phyloP scores from a whole-genome alignment of 345 rosid genomes.

The Angophora floribunda region DNA sequence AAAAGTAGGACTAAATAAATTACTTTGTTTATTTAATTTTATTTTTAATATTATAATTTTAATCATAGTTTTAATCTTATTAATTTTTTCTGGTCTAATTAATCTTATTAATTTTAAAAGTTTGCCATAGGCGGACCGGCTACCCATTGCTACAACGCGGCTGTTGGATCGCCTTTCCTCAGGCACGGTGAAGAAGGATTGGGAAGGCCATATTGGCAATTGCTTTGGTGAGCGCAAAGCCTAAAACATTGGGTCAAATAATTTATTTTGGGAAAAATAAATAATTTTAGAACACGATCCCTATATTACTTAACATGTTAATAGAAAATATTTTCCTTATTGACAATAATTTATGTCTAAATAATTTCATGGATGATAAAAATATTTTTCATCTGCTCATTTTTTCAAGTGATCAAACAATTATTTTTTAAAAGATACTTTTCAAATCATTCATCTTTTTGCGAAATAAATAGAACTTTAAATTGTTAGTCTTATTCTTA shows the following conservation, averaged over 20 bases:
- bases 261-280: too few relatives aligned
- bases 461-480: rapidly evolving
- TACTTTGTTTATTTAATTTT: too few relatives aligned
- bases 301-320: too few relatives aligned
- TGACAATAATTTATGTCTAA: rapidly evolving
- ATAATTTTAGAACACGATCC: too few relatives aligned
- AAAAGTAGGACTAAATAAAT: background rate
- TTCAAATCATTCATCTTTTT: background rate
- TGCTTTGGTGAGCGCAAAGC: background rate
- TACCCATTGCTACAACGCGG: rapidly evolving
- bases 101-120: background rate
- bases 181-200: background rate
- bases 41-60: background rate
- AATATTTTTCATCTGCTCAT: too few relatives aligned
- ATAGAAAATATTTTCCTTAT: too few relatives aligned
- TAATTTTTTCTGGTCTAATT: background rate
- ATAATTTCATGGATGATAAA: rapidly evolving
- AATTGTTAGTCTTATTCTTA: background rate
- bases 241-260: too few relatives aligned
- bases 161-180: background rate
- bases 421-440: too few relatives aligned
- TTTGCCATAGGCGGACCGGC: rapidly evolving
- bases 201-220: background rate
- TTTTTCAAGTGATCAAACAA: background rate
- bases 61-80: background rate